A percentile compares a stretch with the other conserved stretches of the same genome.
phyloP scores from a whole-genome alignment of 2,329 filamentous ascomycete genomes.

The Apiospora aurea region DNA sequence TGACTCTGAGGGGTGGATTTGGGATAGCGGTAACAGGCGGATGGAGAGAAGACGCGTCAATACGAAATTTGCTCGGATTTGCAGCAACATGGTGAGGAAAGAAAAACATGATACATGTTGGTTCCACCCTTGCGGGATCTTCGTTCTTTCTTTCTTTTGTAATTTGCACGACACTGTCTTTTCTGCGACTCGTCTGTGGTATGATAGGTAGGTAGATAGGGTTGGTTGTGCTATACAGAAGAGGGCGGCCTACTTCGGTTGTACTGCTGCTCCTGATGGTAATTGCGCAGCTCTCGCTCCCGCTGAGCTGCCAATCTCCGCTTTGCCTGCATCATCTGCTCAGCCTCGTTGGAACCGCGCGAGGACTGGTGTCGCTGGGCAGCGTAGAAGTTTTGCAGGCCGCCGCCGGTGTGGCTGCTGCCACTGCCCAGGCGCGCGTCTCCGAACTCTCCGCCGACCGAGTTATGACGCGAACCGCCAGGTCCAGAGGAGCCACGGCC shows the following conservation, averaged over 20 bases:
- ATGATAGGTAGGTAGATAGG: slow-evolving; percentile 28
- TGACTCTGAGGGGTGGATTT: background rate
- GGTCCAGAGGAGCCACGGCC: slow-evolving; percentile 71
- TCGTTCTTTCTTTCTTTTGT: slow-evolving; percentile 25
- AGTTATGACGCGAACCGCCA: slow-evolving; percentile 66
- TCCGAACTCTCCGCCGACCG: slow-evolving; percentile 85
- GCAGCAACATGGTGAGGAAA: slow-evolving; percentile 23
- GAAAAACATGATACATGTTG: slow-evolving; percentile 18
- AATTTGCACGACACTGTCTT: slow-evolving; percentile 22
- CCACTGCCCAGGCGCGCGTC: slow-evolving; percentile 70
- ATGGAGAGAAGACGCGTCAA: slow-evolving; percentile 15
- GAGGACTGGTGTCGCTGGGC: slow-evolving; percentile 89
- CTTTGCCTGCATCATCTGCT: slow-evolving; percentile 99
- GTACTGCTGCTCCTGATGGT: slow-evolving; percentile 99
- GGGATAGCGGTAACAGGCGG: background rate
- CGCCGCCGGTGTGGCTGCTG: slow-evolving; percentile 56
- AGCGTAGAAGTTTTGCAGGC: slow-evolving; percentile 93
- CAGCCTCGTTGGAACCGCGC: slow-evolving; percentile 85
- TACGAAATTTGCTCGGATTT: slow-evolving; percentile 17
- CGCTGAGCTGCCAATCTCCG: slow-evolving; percentile 98
- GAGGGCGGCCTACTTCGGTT: slow-evolving; percentile 95
- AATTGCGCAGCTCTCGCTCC: slow-evolving; percentile 98
- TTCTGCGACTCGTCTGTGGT: slow-evolving; percentile 24
- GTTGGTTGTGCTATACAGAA: slow-evolving; percentile 67
- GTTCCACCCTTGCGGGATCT: slow-evolving; percentile 20